Conservation (phyloP, 1,284 basidiomycete genomes). For the Gomphus bonarii region DNA sequence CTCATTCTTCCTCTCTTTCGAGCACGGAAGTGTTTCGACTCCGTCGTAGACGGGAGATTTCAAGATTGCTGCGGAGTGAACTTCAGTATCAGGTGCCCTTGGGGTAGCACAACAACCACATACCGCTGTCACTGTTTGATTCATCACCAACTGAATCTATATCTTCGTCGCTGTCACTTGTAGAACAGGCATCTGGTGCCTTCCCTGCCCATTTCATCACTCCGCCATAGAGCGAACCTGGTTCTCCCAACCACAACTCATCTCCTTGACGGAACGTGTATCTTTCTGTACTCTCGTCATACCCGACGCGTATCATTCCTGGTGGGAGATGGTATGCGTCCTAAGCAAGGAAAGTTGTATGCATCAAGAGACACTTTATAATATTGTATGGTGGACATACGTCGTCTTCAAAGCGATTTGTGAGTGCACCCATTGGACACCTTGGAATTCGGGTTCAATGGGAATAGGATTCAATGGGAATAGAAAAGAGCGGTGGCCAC, state of each 20-base stretch:
- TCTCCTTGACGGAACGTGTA: conserved; percentile 32
- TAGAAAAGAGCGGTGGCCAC: not conserved
- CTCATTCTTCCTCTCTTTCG: not conserved
- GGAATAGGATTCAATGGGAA: not conserved
- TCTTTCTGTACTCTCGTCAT: conserved; percentile 37
- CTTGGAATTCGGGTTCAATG: not conserved
- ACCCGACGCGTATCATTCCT: conserved; percentile 38
- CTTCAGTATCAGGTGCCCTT: not conserved
- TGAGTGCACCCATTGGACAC: not conserved
- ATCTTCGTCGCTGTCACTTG: not conserved
- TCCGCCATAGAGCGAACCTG: conserved; percentile 7
- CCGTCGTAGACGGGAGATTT: not conserved
- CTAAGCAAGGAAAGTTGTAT: conserved; percentile 22
- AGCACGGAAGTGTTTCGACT: not conserved
- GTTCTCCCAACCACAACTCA: conserved; percentile 5
- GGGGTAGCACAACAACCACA: not conserved
- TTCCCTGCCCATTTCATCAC: conserved; percentile 7
- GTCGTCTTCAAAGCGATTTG: not conserved
- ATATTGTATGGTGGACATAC: not conserved
- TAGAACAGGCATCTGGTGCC: not conserved
- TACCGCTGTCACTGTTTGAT: not conserved
- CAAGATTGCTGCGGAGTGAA: not conserved
- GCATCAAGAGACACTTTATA: not conserved
- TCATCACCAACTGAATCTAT: not conserved
- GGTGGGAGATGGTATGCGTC: conserved; percentile 38